Evolutionary conservation across 805 yeast genomes (phyloP).

Genomic region (Hanseniaspora meyeri): DNA sequence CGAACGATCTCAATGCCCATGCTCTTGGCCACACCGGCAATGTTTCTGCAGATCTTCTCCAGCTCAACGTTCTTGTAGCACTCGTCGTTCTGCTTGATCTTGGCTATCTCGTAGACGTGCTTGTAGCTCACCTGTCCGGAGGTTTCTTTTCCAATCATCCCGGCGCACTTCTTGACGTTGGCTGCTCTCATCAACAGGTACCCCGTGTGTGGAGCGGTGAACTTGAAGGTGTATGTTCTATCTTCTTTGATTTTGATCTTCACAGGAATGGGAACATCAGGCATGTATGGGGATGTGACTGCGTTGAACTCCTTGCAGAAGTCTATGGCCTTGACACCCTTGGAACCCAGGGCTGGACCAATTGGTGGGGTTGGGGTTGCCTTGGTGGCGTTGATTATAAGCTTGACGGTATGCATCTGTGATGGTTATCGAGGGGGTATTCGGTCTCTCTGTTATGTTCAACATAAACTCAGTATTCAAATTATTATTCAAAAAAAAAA

Average conservation of each 20-base stretch:
- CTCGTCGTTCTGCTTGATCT: slow-evolving; percentile 78
- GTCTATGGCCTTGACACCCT: slow-evolving; percentile 97
- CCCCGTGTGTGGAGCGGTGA: slow-evolving; percentile 85
- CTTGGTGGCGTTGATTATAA: slow-evolving; percentile 91
- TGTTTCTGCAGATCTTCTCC: slow-evolving; percentile 66
- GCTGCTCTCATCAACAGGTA: slow-evolving; percentile 67
- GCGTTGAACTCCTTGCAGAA: slow-evolving; percentile 98
- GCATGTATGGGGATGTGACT: slow-evolving; percentile 72
- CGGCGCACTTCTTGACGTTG: slow-evolving; percentile 69
- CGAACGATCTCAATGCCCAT: slow-evolving; percentile 76
- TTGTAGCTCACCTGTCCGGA: slow-evolving; percentile 62
- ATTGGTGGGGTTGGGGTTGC: slow-evolving; percentile 99
- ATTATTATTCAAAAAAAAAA: neutral
- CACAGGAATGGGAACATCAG: slow-evolving; percentile 86
- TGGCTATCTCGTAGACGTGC: slow-evolving; percentile 89
- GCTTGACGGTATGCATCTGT: slow-evolving; percentile 45
- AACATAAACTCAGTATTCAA: neutral
- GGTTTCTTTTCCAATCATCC: slow-evolving; percentile 24
- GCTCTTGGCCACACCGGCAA: slow-evolving; percentile 78
- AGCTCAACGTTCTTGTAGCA: slow-evolving; percentile 59
- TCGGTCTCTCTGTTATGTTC: neutral
- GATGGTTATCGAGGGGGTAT: neutral
- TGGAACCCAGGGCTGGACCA: slow-evolving; percentile 96
- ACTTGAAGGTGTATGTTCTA: slow-evolving; percentile 71
- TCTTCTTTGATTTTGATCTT: slow-evolving; percentile 81